Conservation (phyloP, 495 filamentous ascomycete genomes). For the Tuber umbilicatum region DNA sequence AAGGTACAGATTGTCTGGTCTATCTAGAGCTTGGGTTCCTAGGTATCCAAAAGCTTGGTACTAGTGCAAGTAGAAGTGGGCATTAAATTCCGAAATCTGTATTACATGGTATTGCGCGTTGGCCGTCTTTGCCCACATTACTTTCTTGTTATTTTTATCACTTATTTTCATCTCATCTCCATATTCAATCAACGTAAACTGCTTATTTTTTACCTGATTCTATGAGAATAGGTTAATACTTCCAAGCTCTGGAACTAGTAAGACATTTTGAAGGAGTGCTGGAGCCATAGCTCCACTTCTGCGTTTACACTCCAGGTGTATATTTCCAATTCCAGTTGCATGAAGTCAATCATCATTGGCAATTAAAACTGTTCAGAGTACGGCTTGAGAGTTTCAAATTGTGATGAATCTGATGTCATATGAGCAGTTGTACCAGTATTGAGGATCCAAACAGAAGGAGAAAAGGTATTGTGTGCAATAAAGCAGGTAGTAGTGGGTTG, state of each 20-base stretch:
- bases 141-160: not conserved
- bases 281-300: too few species aligned
- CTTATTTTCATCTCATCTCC: too few species aligned
- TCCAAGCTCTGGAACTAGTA: not conserved
- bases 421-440: too few species aligned
- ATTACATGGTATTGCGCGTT: not conserved
- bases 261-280: not conserved
- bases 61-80: too few species aligned
- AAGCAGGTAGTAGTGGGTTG: too few species aligned
- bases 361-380: not conserved
- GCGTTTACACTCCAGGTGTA: not conserved
- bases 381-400: not conserved
- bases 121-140: constrained; percentile 3
- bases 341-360: not conserved
- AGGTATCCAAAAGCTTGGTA: too few species aligned
- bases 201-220: not conserved
- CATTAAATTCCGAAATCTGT: too few species aligned
- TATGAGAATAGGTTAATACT: not conserved
- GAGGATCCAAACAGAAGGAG: too few species aligned
- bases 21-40: not conserved
- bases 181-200: too few species aligned
- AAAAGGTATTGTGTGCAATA: too few species aligned
- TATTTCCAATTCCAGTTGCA: not conserved
- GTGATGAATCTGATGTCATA: too few species aligned
- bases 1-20: not conserved